Conservation (phyloP, 805 yeast genomes). For the Millerozyma acaciae region DNA sequence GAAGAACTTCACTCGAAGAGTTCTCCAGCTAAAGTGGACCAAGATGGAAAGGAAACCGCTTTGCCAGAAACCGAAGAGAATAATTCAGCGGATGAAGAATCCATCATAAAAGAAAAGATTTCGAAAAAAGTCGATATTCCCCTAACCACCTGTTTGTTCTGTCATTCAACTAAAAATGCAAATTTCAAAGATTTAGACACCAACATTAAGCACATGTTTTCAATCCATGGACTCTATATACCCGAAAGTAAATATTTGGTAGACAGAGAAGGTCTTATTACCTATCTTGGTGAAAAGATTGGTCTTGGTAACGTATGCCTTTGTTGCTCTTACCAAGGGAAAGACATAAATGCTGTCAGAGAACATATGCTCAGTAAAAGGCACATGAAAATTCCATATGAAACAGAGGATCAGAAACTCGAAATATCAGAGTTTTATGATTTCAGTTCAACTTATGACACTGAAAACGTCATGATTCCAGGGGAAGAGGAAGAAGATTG, state of each 20-base stretch:
- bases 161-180: conserved; percentile 34
- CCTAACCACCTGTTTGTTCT: conserved; percentile 48
- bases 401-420: conserved; percentile 68
- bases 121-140: conserved; percentile 46
- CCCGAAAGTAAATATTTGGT: conserved; percentile 74
- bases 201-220: conserved; percentile 68
- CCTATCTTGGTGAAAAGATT: conserved; percentile 73
- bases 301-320: conserved; percentile 82
- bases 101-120: conserved; percentile 42
- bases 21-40: background rate
- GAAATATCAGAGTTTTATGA: conserved; percentile 82
- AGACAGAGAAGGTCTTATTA: conserved; percentile 69
- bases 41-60: conserved; percentile 10
- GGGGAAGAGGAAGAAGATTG: conserved; percentile 29
- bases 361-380: conserved; percentile 84
- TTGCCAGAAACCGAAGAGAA: conserved; percentile 1
- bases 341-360: conserved; percentile 76
- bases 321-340: conserved; percentile 81
- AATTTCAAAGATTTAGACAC: conserved; percentile 37
- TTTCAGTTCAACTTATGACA: conserved; percentile 59
- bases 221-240: conserved; percentile 76
- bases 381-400: conserved; percentile 89
- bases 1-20: background rate
- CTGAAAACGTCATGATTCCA: conserved; percentile 7
- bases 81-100: conserved; percentile 36